These are phyloP conservation scores for Cyclotella cryptica DNA, from an alignment of 108 stramenopile genomes.

Conservation along the genomic window DNA sequence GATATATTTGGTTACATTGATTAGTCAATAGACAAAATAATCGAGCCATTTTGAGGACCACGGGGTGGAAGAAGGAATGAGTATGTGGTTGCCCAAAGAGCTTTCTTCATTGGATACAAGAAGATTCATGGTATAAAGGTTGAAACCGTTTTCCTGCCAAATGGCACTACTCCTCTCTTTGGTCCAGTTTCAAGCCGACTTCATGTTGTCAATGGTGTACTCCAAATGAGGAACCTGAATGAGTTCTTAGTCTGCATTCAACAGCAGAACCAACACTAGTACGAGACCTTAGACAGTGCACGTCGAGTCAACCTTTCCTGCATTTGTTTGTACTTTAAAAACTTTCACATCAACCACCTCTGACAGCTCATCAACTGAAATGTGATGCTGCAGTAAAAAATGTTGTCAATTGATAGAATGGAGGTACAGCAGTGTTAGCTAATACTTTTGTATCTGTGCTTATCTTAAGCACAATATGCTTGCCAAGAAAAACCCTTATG, in stretches of 20 bases:
- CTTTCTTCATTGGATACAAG: slow-evolving; percentile 8
- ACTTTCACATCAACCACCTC: not conserved
- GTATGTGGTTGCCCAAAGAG: not conserved
- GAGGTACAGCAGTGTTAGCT: not conserved
- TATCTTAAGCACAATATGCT: not conserved
- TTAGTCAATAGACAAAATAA: slow-evolving; percentile 4
- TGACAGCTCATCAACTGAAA: too few species aligned
- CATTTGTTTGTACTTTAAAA: not conserved
- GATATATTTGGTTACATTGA: slow-evolving; percentile 20
- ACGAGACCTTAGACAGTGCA: not conserved
- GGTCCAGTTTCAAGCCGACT: slow-evolving; percentile 5
- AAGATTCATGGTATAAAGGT: slow-evolving; percentile 23
- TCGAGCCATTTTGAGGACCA: slow-evolving; percentile 16
- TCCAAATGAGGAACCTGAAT: not conserved
- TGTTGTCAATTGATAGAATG: not conserved
- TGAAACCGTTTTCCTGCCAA: slow-evolving; percentile 17
- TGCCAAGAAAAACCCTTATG: slow-evolving; percentile 17
- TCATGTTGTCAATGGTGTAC: not conserved
- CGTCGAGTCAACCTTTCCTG: not conserved
- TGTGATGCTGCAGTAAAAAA: slow-evolving; percentile 3
- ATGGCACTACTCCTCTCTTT: slow-evolving; percentile 17
- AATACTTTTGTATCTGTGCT: slow-evolving; percentile 10
- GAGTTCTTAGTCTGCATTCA: not conserved
- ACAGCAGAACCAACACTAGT: not conserved
- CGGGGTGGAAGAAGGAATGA: not conserved